Conservation (phyloP, 2,329 filamentous ascomycete species). For the Phaeosphaeria sp. region DNA sequence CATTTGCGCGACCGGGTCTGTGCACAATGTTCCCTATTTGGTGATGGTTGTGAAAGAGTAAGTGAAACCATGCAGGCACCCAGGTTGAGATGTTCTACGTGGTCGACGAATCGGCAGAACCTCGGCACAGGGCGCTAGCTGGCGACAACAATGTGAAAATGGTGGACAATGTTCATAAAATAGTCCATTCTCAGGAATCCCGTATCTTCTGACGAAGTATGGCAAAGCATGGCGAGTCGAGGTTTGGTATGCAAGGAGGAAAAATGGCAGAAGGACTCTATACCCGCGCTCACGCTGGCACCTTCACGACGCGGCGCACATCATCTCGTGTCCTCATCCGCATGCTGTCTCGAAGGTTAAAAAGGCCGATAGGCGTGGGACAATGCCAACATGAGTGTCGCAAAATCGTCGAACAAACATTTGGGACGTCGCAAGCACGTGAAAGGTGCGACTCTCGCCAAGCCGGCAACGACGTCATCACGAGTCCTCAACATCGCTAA, state of each 20-base stretch:
- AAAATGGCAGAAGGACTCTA: too few species aligned
- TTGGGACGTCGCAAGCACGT: background rate
- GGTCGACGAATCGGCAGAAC: background rate
- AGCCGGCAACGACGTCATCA: conserved; percentile 4
- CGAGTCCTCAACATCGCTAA: background rate
- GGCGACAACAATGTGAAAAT: too few species aligned
- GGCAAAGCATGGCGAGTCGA: too few species aligned
- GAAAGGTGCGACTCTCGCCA: conserved; percentile 9
- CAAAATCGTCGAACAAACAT: background rate
- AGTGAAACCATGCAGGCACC: background rate
- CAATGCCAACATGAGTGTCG: background rate
- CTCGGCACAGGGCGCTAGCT: too few species aligned
- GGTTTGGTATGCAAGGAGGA: too few species aligned
- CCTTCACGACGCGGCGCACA: too few species aligned
- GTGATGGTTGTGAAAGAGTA: background rate
- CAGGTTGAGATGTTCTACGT: background rate
- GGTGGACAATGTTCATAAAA: too few species aligned
- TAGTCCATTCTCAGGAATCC: too few species aligned
- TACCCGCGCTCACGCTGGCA: background rate
- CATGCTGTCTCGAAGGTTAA: background rate
- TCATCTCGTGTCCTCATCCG: too few species aligned
- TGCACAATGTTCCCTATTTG: background rate
- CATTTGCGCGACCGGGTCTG: background rate
- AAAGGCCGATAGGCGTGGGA: too few species aligned
- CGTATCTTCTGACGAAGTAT: too few species aligned